A percentile compares a stretch with the other conserved stretches of the same genome.
Conservation (phyloP, 495 filamentous ascomycete species). For the Melanomma pulvis-pyrius region DNA sequence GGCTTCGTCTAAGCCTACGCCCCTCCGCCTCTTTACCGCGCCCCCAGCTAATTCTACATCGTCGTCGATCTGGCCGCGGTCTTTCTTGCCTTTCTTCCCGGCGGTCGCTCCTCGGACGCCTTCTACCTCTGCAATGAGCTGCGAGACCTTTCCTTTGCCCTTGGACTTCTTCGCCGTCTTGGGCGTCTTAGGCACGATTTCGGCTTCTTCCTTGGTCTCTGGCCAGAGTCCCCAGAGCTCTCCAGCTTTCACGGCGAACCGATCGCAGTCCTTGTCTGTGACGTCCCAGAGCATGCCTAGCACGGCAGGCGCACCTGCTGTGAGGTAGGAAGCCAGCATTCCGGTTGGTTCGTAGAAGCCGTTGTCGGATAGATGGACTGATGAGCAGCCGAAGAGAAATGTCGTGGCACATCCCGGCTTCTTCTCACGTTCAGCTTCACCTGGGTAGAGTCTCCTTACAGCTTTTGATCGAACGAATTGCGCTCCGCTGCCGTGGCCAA, state of each 20-base stretch:
- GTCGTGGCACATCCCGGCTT: slow-evolving; percentile 65
- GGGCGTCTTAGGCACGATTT: slow-evolving; percentile 24
- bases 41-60: slow-evolving; percentile 30
- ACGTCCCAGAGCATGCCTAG: slow-evolving; percentile 96
- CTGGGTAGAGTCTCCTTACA: slow-evolving; percentile 70
- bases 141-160: slow-evolving; percentile 39
- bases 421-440: background rate
- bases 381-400: slow-evolving; percentile 90
- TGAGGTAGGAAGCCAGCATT: slow-evolving; percentile 86
- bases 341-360: slow-evolving; percentile 90
- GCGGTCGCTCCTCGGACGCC: slow-evolving; percentile 6
- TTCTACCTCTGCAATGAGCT: slow-evolving; percentile 30
- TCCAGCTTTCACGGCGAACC: slow-evolving; percentile 74
- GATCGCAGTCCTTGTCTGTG: slow-evolving; percentile 94
- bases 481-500: slow-evolving; percentile 92
- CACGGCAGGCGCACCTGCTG: slow-evolving; percentile 71
- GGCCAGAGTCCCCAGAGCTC: slow-evolving; percentile 78
- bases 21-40: slow-evolving; percentile 31
- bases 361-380: slow-evolving; percentile 72
- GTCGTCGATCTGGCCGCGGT: slow-evolving; percentile 13
- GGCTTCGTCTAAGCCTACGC: slow-evolving; percentile 69
- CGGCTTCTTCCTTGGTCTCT: slow-evolving; percentile 25
- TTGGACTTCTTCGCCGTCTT: slow-evolving; percentile 40
- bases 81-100: slow-evolving; percentile 10
- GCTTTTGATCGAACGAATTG: slow-evolving; percentile 86